Evolutionary conservation across 1,284 basidiomycete genomes (phyloP).

Genomic region (Megacollybia platyphylla): DNA sequence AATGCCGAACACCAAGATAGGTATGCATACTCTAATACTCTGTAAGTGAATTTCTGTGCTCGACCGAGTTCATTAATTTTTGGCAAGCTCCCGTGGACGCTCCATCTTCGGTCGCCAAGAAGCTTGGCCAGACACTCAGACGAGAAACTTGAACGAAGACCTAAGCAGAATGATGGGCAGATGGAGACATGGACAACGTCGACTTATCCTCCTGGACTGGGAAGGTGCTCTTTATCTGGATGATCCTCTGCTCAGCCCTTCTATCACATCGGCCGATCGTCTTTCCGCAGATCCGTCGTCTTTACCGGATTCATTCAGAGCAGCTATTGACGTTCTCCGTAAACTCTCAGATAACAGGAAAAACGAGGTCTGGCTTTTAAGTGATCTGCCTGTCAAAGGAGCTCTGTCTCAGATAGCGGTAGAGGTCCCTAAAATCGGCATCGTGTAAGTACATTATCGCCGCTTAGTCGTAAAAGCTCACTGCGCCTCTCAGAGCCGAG

Average conservation of each 20-base stretch:
- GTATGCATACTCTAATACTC: too few species aligned
- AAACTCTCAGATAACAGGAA: constrained; percentile 47
- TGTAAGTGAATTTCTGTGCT: too few species aligned
- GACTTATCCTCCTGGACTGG: constrained; percentile 68
- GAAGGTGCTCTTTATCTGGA: constrained; percentile 50
- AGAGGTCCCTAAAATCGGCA: constrained; percentile 56
- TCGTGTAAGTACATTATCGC: constrained; percentile 38
- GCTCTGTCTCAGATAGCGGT: constrained; percentile 53
- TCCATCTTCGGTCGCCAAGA: too few species aligned
- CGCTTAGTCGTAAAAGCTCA: not conserved
- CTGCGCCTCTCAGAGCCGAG: constrained; percentile 42
- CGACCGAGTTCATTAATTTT: too few species aligned
- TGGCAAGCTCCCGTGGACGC: too few species aligned
- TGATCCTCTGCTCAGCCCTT: not conserved
- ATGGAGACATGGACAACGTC: constrained; percentile 49
- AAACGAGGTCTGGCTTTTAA: constrained; percentile 78
- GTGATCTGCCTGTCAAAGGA: constrained; percentile 54
- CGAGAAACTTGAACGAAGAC: constrained; percentile 22
- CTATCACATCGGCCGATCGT: not conserved
- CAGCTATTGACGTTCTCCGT: constrained; percentile 45
- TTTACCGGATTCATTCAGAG: constrained; percentile 31
- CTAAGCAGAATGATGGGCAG: constrained; percentile 38
- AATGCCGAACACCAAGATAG: constrained; percentile 44
- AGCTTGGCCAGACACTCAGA: constrained; percentile 1
- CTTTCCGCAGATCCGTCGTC: constrained; percentile 34